Evolutionary conservation across 331 rosid species (phyloP), one percentile per base, ranked within the genome.

Genomic region (Cydonia oblonga): DNA sequence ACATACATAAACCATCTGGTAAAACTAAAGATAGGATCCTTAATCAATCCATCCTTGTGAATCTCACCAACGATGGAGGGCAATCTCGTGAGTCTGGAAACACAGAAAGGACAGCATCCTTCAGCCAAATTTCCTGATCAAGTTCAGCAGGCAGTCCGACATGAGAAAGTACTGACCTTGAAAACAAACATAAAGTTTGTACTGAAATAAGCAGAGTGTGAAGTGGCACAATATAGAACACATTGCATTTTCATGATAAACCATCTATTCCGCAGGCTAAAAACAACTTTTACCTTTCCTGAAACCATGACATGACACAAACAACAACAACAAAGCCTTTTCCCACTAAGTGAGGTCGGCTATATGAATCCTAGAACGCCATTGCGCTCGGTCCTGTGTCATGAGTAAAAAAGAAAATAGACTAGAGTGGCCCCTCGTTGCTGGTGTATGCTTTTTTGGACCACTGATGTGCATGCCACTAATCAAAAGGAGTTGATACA

Each of bases 81-180:
- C 87, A 91, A 68, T 89, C 89, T 64, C 80, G 82, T 28, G 99
- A 87, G 75, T 95, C 99, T 44, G 83, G 87, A 84, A 88, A 95
- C 73, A 81, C 80, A 63, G 80, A 74, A 76, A 95, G 99, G 74
- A 90, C 88, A 68, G 81, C 75, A 75, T 89, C 96, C 87, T 91
- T 89, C 85, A 95, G 83, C 99, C 99, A 95, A 79, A 72, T 76
- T 89, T 95, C 97, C 98, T 93, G 89, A 75, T 81, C 79, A 86
- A 76, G 76, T 75, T 75, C 87, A 89, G 85, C 78, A 80, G 81
- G 77, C 74, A 68, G 83, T 80, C 85, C 56, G 70, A 80, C 75
- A 83, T 79, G 72, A 84, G 88, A 79, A 83, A 71, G 78, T 33
- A 67, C 58, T 69, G 74, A 67, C 58, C 83, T 64, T 70, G 70